Base-by-base conservation (phyloP, 2,329 filamentous ascomycete species). In the Cercospora sp. region DNA sequence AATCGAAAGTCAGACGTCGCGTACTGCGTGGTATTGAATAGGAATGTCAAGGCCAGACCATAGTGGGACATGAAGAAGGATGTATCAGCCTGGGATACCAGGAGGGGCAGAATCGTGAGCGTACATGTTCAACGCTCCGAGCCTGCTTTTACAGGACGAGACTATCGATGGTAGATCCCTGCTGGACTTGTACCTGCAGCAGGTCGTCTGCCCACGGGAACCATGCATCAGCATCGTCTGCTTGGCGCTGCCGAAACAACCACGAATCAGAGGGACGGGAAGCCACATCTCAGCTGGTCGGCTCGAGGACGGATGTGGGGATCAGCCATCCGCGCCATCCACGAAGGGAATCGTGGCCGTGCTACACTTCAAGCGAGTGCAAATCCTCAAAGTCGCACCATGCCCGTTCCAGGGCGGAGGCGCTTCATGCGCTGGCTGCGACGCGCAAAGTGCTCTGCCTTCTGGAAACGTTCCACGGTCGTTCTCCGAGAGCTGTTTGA, bases 121-220 rank as follows among this genome's bases (percentile, higher is more conserved):
- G 45, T 43, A 59, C 63, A 65, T 65, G 53, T 45, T 53, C 49
- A 16, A 28, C 40, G 21, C 53, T 58, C 26, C 51, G 40, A 59
- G 53, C 51, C 63, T 58, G 40, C 32, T 58, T 59, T 45, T 58
- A 12, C 51, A 32, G 49, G 21, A 28, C 26, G 53, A 59, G 28
- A 65, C 32, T 57, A 65, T 58, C 26, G 63, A 58, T 12, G 53
- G 34, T n/a, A 24, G 63, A 65, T 65, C 63, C 63, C 53, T 65
- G 63, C 51, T 43, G 63, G 53, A 53, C 49, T 49, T 59, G 63
- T 65, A 45, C 63, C 32, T 65, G 63, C 32, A 59, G 28, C 28
- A 59, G 7, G 24, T 32, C 21, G 45, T 61, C 26, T 37, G 34
- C 30, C 61, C 49, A 64, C 61, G 61, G 61, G 34, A 45, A 43